Conservation (phyloP, 148 eudicot genomes). For the Chenopodium quinoa region DNA sequence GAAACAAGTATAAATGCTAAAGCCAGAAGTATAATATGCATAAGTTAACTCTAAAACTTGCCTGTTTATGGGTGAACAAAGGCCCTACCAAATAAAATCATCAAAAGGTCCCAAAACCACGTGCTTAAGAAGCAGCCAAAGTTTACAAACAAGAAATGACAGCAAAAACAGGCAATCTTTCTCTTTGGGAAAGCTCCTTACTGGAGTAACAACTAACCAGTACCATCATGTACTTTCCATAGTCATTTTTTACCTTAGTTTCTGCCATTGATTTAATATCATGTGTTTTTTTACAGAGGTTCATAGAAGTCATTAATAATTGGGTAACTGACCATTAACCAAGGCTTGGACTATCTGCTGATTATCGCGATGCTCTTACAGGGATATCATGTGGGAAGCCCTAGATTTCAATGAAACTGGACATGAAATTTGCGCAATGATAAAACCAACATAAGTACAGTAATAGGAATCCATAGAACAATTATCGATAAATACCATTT, state of each 20-base stretch:
- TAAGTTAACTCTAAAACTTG: conserved; percentile 16
- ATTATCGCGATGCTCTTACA: neutral
- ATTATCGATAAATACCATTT: neutral
- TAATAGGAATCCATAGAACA: neutral
- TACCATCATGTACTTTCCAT: conserved; percentile 23
- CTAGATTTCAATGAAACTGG: conserved; percentile 5
- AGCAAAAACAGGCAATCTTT: conserved; percentile 30
- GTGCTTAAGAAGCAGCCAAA: conserved; percentile 23
- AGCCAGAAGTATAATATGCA: conserved; percentile 16
- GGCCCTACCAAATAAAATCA: conserved; percentile 26
- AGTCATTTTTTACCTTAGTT: conserved; percentile 27
- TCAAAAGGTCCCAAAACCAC: conserved; percentile 33
- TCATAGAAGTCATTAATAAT: neutral
- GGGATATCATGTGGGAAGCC: conserved; percentile 19
- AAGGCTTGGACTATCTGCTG: conserved; percentile 20
- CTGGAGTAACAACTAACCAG: conserved; percentile 15
- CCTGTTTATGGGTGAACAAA: conserved; percentile 32
- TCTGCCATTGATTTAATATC: conserved; percentile 26
- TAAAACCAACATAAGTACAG: neutral
- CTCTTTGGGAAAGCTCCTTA: conserved; percentile 24
- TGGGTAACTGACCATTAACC: neutral
- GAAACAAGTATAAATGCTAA: conserved; percentile 28
- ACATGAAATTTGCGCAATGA: neutral
- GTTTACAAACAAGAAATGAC: conserved; percentile 21
- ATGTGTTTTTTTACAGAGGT: conserved; percentile 24